phyloP scores from a whole-genome alignment of 2,329 filamentous ascomycete genomes.

The Dactylonectria macrodidyma region DNA sequence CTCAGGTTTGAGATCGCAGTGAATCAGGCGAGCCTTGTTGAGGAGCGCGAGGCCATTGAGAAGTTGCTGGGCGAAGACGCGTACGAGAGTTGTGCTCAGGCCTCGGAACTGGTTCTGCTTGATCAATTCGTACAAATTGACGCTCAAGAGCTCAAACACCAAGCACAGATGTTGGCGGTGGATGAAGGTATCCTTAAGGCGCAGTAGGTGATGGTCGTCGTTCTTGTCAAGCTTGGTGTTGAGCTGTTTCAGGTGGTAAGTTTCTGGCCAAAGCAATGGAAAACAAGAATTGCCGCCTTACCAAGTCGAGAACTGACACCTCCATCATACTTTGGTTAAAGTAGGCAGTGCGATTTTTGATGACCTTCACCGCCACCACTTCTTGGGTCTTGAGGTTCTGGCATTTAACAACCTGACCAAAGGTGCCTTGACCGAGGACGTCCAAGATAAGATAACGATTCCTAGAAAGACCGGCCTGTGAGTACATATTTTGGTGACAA shows the following conservation, averaged over 20 bases:
- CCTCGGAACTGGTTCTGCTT: slow-evolving; percentile 99
- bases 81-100: slow-evolving; percentile 94
- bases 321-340: slow-evolving; percentile 99
- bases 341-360: slow-evolving; percentile 98
- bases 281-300: slow-evolving; percentile 59
- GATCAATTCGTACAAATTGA: slow-evolving; percentile 98
- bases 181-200: slow-evolving; percentile 98
- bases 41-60: slow-evolving; percentile 92
- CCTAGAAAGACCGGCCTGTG: slow-evolving; percentile 58
- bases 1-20: slow-evolving; percentile 98
- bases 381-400: slow-evolving; percentile 99
- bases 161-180: slow-evolving; percentile 97
- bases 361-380: slow-evolving; percentile 98
- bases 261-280: not conserved
- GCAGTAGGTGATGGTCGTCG: slow-evolving; percentile 95
- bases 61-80: slow-evolving; percentile 97
- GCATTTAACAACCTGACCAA: slow-evolving; percentile 98
- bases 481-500: slow-evolving; percentile 16
- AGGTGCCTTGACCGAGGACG: slow-evolving; percentile 96
- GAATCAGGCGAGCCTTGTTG: slow-evolving; percentile 96
- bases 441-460: slow-evolving; percentile 98
- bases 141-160: slow-evolving; percentile 95
- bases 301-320: slow-evolving; percentile 95
- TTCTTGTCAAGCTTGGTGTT: slow-evolving; percentile 99
- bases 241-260: slow-evolving; percentile 69